Evolutionary conservation across 768 basidiomycete species (phyloP).

Genomic region (Suillus alpinus): DNA sequence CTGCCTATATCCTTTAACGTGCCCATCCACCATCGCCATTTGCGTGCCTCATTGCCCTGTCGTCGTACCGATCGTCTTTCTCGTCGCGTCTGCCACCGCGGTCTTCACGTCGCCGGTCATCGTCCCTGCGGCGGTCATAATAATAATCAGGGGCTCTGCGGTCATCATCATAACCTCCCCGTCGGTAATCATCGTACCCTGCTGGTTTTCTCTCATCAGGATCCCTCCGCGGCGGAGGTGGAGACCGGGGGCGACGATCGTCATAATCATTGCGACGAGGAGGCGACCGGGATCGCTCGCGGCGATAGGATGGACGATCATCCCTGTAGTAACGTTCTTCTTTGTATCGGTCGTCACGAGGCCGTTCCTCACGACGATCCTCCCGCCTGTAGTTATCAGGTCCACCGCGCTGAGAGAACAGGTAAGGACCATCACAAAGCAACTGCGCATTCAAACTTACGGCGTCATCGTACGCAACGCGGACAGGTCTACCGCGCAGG

Average conservation of each 20-base stretch:
- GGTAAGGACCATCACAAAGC: background rate
- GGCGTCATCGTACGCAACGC: conserved; percentile 63
- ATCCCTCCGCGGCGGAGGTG: conserved; percentile 71
- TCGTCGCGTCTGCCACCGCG: conserved; percentile 76
- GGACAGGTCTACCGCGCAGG: conserved; percentile 78
- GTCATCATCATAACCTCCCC: conserved; percentile 77
- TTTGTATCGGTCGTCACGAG: conserved; percentile 55
- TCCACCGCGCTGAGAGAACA: conserved; percentile 50
- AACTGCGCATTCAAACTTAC: conserved; percentile 37
- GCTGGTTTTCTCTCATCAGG: conserved; percentile 83
- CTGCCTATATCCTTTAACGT: conserved; percentile 52
- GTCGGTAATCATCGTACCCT: conserved; percentile 90
- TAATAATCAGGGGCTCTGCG: conserved; percentile 81
- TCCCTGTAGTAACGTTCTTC: conserved; percentile 57
- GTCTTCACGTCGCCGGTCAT: conserved; percentile 61
- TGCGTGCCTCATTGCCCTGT: conserved; percentile 66
- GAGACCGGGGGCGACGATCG: conserved; percentile 81
- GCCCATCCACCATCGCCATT: conserved; percentile 80
- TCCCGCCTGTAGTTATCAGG: conserved; percentile 77
- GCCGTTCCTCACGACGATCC: conserved; percentile 50
- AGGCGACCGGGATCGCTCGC: conserved; percentile 84
- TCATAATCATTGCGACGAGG: conserved; percentile 68
- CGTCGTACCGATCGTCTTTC: conserved; percentile 79
- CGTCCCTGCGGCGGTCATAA: conserved; percentile 87
- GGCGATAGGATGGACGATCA: conserved; percentile 49